A percentile compares a stretch with the other conserved stretches of the same genome.
Conservation (phyloP, 371 early-diverging fungal genomes). For the Actinomortierella ambigua region DNA sequence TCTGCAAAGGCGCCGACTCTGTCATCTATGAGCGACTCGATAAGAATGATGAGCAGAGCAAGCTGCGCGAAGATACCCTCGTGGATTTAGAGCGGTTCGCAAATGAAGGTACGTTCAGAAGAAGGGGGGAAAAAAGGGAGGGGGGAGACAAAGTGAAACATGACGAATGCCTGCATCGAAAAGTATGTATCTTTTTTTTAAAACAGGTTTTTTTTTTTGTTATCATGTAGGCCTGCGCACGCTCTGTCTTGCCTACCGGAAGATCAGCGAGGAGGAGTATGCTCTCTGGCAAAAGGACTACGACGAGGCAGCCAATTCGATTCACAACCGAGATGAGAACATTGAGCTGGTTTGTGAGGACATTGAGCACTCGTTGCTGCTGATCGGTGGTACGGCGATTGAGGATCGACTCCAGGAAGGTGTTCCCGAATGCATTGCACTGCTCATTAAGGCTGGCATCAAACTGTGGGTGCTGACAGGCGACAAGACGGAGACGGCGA, state of each 20-base stretch:
- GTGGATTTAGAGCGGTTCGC: slow-evolving; percentile 86
- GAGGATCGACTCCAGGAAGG: slow-evolving; percentile 93
- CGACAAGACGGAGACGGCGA: slow-evolving; percentile 89
- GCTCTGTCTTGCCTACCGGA: slow-evolving; percentile 79
- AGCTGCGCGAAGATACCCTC: slow-evolving; percentile 63
- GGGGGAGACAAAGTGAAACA: background rate
- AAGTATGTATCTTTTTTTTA: background rate
- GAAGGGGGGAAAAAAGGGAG: background rate
- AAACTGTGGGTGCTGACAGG: slow-evolving; percentile 96
- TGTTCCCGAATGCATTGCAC: slow-evolving; percentile 83
- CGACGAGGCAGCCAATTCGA: slow-evolving; percentile 65
- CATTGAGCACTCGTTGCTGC: slow-evolving; percentile 74
- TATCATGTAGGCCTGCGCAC: slow-evolving; percentile 72
- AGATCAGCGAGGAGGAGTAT: slow-evolving; percentile 76
- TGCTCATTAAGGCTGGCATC: slow-evolving; percentile 82
- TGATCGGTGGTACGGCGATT: slow-evolving; percentile 91
- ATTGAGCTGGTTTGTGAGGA: slow-evolving; percentile 72
- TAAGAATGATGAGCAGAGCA: slow-evolving; percentile 54
- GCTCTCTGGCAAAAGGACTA: slow-evolving; percentile 61
- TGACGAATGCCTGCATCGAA: too few species aligned
- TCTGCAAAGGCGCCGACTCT: slow-evolving; percentile 97
- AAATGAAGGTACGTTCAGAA: slow-evolving; percentile 65
- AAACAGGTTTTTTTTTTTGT: background rate
- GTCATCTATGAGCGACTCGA: slow-evolving; percentile 84
- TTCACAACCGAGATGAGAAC: slow-evolving; percentile 75